phyloP scores from a whole-genome alignment of 148 eudicot species.

The Fagopyrum tataricum region DNA sequence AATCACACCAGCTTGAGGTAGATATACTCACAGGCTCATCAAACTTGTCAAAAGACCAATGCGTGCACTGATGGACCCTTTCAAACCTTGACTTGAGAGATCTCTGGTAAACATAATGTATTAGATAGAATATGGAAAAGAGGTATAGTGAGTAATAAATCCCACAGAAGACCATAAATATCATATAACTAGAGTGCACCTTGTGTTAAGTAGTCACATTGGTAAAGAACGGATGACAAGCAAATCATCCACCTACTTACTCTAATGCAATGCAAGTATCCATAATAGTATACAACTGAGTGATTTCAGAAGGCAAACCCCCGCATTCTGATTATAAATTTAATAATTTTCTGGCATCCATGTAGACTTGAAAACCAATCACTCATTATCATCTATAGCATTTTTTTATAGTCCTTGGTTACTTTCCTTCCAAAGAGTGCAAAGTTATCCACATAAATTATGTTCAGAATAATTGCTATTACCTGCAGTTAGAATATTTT shows the following conservation, averaged over 20 bases:
- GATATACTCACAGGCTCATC: constrained; percentile 89
- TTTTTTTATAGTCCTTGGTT: background rate
- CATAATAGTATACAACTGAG: background rate
- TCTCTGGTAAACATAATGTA: constrained; percentile 42
- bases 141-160: background rate
- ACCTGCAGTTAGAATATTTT: background rate
- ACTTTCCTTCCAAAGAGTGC: background rate
- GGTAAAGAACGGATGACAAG: background rate
- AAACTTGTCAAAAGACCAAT: constrained; percentile 69
- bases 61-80: constrained; percentile 69
- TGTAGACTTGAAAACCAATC: background rate
- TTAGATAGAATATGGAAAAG: constrained; percentile 5
- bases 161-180: background rate
- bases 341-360: background rate
- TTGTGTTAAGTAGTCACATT: constrained; percentile 1
- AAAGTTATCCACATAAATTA: background rate
- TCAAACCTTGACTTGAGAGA: constrained; percentile 92
- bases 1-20: background rate
- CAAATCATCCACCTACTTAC: background rate
- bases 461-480: background rate
- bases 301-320: background rate
- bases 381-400: background rate
- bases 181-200: background rate
- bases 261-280: background rate
- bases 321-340: background rate